Percentiles rank a stretch among this genome's conserved stretches.
Evolutionary conservation across 768 basidiomycete species (phyloP).

Genomic region (Solioccasus polychromus): DNA sequence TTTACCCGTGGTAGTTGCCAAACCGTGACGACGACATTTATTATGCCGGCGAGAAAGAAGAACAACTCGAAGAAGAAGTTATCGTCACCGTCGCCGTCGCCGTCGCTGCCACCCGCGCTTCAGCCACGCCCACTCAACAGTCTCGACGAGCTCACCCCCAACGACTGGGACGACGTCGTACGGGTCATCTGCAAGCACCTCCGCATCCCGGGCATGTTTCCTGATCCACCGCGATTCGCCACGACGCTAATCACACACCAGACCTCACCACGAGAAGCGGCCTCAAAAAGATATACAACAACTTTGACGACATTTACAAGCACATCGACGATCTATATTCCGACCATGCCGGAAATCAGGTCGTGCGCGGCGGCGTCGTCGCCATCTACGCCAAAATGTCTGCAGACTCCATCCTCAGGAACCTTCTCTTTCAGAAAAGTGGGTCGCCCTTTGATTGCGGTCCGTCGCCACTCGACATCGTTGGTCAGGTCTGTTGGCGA

Average conservation of each 20-base stretch:
- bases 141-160: conserved; percentile 30
- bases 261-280: conserved; percentile 56
- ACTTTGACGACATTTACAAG: conserved; percentile 51
- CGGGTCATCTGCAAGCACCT: conserved; percentile 48
- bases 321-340: conserved; percentile 50
- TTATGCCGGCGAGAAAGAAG: no score
- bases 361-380: conserved; percentile 53
- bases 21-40: no score
- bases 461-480: background rate
- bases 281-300: conserved; percentile 58
- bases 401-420: conserved; percentile 54
- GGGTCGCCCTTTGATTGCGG: background rate
- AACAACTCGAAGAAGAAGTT: conserved; percentile 16
- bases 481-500: conserved; percentile 49
- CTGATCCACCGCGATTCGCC: rapidly evolving
- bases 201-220: conserved; percentile 49
- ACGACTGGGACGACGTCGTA: conserved; percentile 48
- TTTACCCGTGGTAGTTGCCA: conserved; percentile 75
- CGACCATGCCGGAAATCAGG: conserved; percentile 40
- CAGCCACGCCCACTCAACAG: conserved; percentile 9
- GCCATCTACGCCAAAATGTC: conserved; percentile 66
- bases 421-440: conserved; percentile 61
- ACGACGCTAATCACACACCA: conserved; percentile 25
- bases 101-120: conserved; percentile 16
- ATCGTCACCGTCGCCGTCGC: background rate